Evolutionary conservation across 352 stramenopile species (phyloP), one percentile per base, ranked within the genome.

Genomic region (Globisporangium barbulae): DNA sequence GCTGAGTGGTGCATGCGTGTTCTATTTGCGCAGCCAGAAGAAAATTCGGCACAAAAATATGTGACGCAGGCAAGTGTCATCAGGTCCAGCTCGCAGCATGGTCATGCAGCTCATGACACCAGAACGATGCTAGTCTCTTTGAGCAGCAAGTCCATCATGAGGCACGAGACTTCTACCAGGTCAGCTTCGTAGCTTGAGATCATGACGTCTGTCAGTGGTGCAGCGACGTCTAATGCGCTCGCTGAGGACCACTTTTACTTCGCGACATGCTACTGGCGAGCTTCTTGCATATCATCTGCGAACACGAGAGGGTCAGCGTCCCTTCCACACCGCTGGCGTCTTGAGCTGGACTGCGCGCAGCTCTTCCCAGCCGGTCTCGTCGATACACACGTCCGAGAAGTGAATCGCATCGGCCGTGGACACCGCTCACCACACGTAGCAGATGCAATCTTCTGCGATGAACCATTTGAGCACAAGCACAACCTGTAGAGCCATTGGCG

Each of bases 321-420:
- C 47, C 47, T 8, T 35, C 47, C 3, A 21, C 22, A 7, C 7
- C 47, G 21, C 25, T n/a, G n/a, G n/a, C 47, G 22, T 35, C 47
- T 9, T 53, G 13, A 3, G 22, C 52, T 45, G 5, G 1, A 57
- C 30, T 1, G 58, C 10, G 0, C 19, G 13, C 1, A 65, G 19
- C 50, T 45, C 49, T 2, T 54, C 35, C 60, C 60, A 65, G 6
- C 60, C 37, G 1, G 19, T 53, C 13, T 65, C 60, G 10, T 65
- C 17, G 19, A 60, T 25, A 19, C 9, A 60, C n/a, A n/a, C n/a
- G n/a, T n/a, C n/a, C n/a, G n/a, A n/a, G n/a, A n/a, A n/a, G n/a
- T n/a, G n/a, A 10, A 5, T 37, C 33, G 9, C 9, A 7, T 30
- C 28, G 8, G 22, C 25, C 1, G n/a, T 37, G 1, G 48, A 52